Evolutionary conservation across 2,329 filamentous ascomycete species (phyloP).

Genomic region (Incumbomyces delicatus): DNA sequence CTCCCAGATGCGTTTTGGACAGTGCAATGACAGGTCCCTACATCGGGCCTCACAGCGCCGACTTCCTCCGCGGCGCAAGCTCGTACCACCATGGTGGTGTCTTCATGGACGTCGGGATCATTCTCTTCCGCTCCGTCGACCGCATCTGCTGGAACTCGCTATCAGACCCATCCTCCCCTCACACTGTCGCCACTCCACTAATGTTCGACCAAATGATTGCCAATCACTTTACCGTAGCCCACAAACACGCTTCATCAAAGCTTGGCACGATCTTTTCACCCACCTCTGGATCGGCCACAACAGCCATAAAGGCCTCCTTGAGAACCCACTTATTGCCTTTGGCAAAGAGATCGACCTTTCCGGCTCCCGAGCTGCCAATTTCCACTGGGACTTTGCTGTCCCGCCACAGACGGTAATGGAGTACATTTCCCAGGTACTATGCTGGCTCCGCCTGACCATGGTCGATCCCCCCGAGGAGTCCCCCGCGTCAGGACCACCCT

Average conservation of each 20-base stretch:
- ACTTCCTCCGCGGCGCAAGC: constrained; percentile 49
- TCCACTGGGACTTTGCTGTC: constrained; percentile 27
- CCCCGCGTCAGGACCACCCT: constrained; percentile 15
- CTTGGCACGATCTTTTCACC: constrained; percentile 42
- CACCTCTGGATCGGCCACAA: constrained; percentile 43
- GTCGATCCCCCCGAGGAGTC: constrained; percentile 23
- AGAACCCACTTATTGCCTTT: constrained; percentile 35
- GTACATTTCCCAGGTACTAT: constrained; percentile 32
- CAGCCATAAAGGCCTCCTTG: constrained; percentile 43
- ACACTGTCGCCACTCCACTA: constrained; percentile 35
- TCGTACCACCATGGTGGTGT: constrained; percentile 49
- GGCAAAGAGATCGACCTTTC: constrained; percentile 21
- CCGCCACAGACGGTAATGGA: constrained; percentile 25
- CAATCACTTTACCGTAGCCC: constrained; percentile 41
- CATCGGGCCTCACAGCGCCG: constrained; percentile 46
- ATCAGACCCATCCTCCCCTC: constrained; percentile 36
- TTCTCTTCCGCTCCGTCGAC: constrained; percentile 50
- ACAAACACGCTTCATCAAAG: constrained; percentile 36
- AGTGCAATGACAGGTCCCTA: constrained; percentile 41
- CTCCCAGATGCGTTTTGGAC: constrained; percentile 46
- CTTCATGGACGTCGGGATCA: constrained; percentile 48
- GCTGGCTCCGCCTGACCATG: constrained; percentile 28
- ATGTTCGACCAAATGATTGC: constrained; percentile 30
- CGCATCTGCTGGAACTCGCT: constrained; percentile 43
- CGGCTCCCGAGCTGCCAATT: constrained; percentile 18